Evolutionary conservation across 345 rosid genomes (phyloP).

Genomic region (Ceriops decandra): DNA sequence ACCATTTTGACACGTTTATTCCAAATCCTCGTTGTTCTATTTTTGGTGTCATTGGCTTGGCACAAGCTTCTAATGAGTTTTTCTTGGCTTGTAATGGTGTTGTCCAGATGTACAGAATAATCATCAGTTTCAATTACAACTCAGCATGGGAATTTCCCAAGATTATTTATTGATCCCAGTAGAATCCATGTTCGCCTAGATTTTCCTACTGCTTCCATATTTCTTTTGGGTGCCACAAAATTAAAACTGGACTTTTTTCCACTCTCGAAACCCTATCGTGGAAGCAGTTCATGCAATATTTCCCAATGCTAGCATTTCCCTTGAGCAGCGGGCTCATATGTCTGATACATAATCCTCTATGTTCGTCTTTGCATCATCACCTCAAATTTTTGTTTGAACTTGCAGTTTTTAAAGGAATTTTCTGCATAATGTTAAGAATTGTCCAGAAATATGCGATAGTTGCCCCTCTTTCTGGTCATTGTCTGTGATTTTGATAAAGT

Average conservation of each 20-base stretch:
- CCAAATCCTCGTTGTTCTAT: slow-evolving; percentile 71
- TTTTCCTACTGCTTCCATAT: slow-evolving; percentile 68
- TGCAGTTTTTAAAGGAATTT: background rate
- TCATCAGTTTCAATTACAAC: slow-evolving; percentile 49
- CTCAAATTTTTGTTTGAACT: background rate
- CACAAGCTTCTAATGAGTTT: background rate
- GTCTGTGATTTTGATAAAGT: background rate
- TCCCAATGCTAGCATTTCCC: slow-evolving; percentile 60
- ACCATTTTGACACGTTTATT: slow-evolving; percentile 67
- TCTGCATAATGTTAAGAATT: background rate
- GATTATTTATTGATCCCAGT: slow-evolving; percentile 65
- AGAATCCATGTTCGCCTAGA: slow-evolving; percentile 62
- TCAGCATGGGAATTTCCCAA: slow-evolving; percentile 79
- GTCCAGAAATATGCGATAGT: background rate
- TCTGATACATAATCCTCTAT: slow-evolving; percentile 4
- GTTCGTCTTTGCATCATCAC: background rate
- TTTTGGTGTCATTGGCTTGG: slow-evolving; percentile 60
- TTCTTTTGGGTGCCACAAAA: slow-evolving; percentile 51
- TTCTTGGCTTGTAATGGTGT: background rate
- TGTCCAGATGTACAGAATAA: background rate
- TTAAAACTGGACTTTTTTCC: slow-evolving; percentile 58
- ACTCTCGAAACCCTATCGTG: slow-evolving; percentile 54
- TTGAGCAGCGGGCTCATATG: slow-evolving; percentile 80
- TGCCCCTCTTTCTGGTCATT: too few relatives aligned
- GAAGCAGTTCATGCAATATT: slow-evolving; percentile 55